Evolutionary conservation across 2,329 filamentous ascomycete genomes (phyloP), one percentile per base, ranked within the genome.

Genomic region (Epichloe bromicola): DNA sequence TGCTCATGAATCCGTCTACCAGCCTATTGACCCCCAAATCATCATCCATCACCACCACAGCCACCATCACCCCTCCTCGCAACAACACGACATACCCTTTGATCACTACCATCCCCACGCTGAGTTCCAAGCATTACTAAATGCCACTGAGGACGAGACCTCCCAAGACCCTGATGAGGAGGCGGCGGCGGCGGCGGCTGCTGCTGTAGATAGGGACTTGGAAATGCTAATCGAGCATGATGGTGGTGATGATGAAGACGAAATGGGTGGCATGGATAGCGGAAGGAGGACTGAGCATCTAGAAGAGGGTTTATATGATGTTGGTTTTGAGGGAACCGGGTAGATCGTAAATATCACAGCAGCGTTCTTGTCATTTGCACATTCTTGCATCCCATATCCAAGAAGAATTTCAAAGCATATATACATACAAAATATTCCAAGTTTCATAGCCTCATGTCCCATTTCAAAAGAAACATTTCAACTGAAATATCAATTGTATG

Each of bases 21-120:
- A 78, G 49, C 77, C 76, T 26, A 79, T 80, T 61, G 76, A 80
- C 59, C 76, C 77, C n/a, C 75, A 76, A 56, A 79, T 80, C 50
- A 79, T 79, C 57, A 72, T 66, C 23, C 60, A 63, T 37, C 62
- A 67, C 26, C 60, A 63, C 38, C 62, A 57, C 43, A 59, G 60
- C 8, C 60, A 63, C 46, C 61, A 64, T 51, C 60, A 62, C 48
- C 56, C 45, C 19, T 14, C 37, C 46, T 49, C 33, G 38, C 50
- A 42, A 23, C 49, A 53, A 41, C 60, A 60, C 10, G 64, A 70
- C 51, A 60, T 59, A 44, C 57, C 65, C 20, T 74, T 74, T 53
- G 67, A 69, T 48, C 63, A 70, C 46, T 66, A 68, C 56, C 62
- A 68, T 51, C 59, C 68, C 3, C 71, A 75, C 26, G 65, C 73